A percentile compares a stretch with the other conserved stretches of the same genome.
These are phyloP conservation scores for Dipodascus albidus DNA, from an alignment of 805 yeast genomes.

Conservation along the genomic window DNA sequence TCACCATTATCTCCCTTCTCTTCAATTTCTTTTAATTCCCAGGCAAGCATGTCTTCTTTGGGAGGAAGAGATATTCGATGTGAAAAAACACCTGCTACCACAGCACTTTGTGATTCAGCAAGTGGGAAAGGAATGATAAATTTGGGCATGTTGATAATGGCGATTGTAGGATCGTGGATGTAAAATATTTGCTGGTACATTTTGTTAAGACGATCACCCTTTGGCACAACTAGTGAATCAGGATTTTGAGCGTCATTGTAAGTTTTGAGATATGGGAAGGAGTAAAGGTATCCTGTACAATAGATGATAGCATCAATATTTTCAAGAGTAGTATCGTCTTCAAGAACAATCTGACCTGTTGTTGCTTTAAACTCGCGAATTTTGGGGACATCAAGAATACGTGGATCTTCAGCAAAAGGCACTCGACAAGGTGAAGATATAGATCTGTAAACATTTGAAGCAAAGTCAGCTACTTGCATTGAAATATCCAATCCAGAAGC, in stretches of 20 bases:
- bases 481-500: slow-evolving; percentile 72
- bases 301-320: slow-evolving; percentile 49
- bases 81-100: slow-evolving; percentile 50
- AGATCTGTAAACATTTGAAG: slow-evolving; percentile 37
- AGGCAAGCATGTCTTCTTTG: slow-evolving; percentile 33
- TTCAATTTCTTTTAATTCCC: slow-evolving; percentile 30
- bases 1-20: slow-evolving; percentile 36
- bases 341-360: slow-evolving; percentile 32
- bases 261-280: slow-evolving; percentile 47
- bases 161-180: slow-evolving; percentile 49
- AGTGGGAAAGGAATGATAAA: slow-evolving; percentile 23
- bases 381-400: slow-evolving; percentile 34
- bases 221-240: slow-evolving; percentile 29
- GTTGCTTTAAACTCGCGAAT: slow-evolving; percentile 29
- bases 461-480: slow-evolving; percentile 39
- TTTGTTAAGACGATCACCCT: slow-evolving; percentile 38
- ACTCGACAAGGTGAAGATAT: slow-evolving; percentile 12
- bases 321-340: slow-evolving; percentile 35
- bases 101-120: slow-evolving; percentile 50
- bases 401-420: neutral
- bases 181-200: slow-evolving; percentile 51
- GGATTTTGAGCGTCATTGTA: slow-evolving; percentile 10
- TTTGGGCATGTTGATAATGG: slow-evolving; percentile 45
- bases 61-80: slow-evolving; percentile 43
- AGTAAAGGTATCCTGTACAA: slow-evolving; percentile 66